Evolutionary conservation across 129 eudicot genomes (phyloP), one percentile per base, ranked within the genome.

Genomic region (Saussurea involucrata): DNA sequence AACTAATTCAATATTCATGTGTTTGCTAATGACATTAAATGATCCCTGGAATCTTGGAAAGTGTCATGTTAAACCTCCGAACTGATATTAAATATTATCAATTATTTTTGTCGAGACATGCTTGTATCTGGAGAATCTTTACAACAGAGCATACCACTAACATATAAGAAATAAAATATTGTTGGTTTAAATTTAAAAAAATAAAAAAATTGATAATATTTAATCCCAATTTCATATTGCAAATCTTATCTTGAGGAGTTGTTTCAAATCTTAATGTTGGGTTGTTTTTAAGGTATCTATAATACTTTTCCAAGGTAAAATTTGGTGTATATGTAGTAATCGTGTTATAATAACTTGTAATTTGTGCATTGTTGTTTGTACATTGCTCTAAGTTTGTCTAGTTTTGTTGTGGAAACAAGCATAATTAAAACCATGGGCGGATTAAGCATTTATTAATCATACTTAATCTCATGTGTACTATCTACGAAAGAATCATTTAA

Each of bases 401-500:
- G 4, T 8, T 76, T 42, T 11, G 66, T 34, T 44, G 17, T 20
- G 73, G 49, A 40, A 65, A 28, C 10, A 6, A 66, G 32, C 22
- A n/a, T 20, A 46, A 76, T 20, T 66, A 66, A 76, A 66, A 76
- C 80, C 66, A 76, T 66, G 80, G 80, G 80, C 80, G 71, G 80
- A 42, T 76, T 65, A 66, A 66, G 18, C 80, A 66, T 66, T 76
- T 25, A 20, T 37, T 76, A 76, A 66, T 76, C n/a, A 66, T 24
- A 40, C 46, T 31, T 76, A 65, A 44, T 76, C 44, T 76, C 66
- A 42, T 65, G 73, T 66, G 72, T 37, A 76, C 80, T 44, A 17
- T 64, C 80, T 76, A 13, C 12, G 28, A 4, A 42, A 10, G 29
- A 29, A 27, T 64, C 18, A 40, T 15, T 37, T 42, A 42, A 37